A percentile compares a stretch with the other conserved stretches of the same genome.
Evolutionary conservation across 768 basidiomycete species (phyloP).

Genomic region (Leccinum rimulosum): DNA sequence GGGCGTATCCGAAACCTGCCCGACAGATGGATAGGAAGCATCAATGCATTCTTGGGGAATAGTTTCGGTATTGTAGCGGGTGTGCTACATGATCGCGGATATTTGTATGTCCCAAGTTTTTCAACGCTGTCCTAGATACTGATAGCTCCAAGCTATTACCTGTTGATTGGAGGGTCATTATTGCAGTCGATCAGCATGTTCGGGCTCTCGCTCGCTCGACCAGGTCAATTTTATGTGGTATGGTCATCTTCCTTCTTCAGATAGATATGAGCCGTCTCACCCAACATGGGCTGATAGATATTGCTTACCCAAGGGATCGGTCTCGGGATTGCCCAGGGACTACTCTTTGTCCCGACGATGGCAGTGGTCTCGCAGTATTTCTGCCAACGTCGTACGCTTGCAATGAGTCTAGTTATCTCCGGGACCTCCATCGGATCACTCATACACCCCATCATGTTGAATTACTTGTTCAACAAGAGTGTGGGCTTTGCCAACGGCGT

Average conservation of each 20-base stretch:
- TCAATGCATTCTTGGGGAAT: slow-evolving; percentile 41
- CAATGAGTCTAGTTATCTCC: slow-evolving; percentile 40
- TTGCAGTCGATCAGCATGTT: not conserved
- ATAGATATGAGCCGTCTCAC: not conserved
- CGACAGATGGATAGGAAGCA: slow-evolving; percentile 44
- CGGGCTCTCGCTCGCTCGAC: not conserved
- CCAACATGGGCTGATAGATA: slow-evolving; percentile 29
- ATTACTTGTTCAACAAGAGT: slow-evolving; percentile 14
- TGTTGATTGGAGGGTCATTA: slow-evolving; percentile 44
- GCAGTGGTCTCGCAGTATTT: slow-evolving; percentile 34
- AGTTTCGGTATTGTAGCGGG: slow-evolving; percentile 41
- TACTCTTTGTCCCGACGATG: slow-evolving; percentile 44
- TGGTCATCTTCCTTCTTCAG: not conserved
- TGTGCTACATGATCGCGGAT: slow-evolving; percentile 49
- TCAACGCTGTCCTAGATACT: not conserved
- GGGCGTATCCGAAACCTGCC: not conserved
- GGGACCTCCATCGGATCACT: slow-evolving; percentile 32
- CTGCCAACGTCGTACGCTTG: slow-evolving; percentile 34
- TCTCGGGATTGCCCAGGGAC: slow-evolving; percentile 43
- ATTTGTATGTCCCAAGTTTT: slow-evolving; percentile 36
- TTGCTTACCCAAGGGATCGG: slow-evolving; percentile 49
- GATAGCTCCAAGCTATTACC: slow-evolving; percentile 33
- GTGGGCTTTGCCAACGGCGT: slow-evolving; percentile 1
- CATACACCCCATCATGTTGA: slow-evolving; percentile 25
- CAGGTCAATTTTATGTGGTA: slow-evolving; percentile 38